These are phyloP conservation scores for Psilocybe cyanescens DNA, from an alignment of 768 basidiomycete genomes.

Conservation along the genomic window DNA sequence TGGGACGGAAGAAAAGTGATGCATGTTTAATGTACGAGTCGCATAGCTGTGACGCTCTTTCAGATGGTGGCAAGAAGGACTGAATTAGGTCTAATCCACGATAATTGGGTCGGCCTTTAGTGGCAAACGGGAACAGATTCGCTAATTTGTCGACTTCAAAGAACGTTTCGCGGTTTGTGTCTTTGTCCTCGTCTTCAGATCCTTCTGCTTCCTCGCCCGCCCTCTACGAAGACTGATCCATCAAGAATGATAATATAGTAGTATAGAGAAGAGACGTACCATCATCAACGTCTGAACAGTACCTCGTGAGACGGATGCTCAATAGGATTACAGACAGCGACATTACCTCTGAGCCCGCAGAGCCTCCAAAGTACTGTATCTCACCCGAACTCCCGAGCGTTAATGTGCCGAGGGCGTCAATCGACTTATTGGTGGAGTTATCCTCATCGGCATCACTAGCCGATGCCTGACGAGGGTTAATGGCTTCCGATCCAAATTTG, in stretches of 20 bases:
- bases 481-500: constrained; percentile 60
- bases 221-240: constrained; percentile 15
- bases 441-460: constrained; percentile 33
- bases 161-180: constrained; percentile 12
- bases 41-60: constrained; percentile 42
- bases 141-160: constrained; percentile 39
- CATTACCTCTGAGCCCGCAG: constrained; percentile 63
- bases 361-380: constrained; percentile 66
- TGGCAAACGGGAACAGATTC: constrained; percentile 45
- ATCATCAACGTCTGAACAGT: constrained; percentile 43
- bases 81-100: constrained; percentile 38
- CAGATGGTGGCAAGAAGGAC: constrained; percentile 46
- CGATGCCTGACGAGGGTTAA: constrained; percentile 27
- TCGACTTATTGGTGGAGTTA: constrained; percentile 33
- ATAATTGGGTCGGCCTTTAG: constrained; percentile 31
- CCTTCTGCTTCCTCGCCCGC: constrained; percentile 37
- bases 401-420: constrained; percentile 67
- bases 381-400: constrained; percentile 64
- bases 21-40: constrained; percentile 50
- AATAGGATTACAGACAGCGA: background rate
- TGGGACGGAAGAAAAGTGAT: constrained; percentile 52
- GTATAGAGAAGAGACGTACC: constrained; percentile 21
- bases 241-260: background rate
- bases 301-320: background rate
- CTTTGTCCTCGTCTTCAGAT: constrained; percentile 22